Percentiles rank a stretch among this genome's conserved stretches.
phyloP scores from a whole-genome alignment of 75 land plant genomes.

The Adiantum capillusveneris region DNA sequence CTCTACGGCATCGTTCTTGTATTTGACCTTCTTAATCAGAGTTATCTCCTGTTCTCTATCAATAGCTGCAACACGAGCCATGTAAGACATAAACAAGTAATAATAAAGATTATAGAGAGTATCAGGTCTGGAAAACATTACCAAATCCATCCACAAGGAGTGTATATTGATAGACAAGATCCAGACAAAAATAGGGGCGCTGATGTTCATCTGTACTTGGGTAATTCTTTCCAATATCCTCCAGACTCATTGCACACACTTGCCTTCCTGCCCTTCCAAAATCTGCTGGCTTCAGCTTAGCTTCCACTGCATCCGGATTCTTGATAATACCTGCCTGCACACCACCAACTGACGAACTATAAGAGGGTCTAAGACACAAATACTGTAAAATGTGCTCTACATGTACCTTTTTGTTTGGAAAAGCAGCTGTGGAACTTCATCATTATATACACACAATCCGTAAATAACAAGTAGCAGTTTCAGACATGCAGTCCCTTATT shows the following conservation, averaged over 20 bases:
- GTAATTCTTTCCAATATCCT: slow-evolving; percentile 39
- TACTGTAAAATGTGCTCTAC: too few relatives aligned
- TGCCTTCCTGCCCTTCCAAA: slow-evolving; percentile 62
- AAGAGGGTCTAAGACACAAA: neutral
- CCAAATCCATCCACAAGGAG: slow-evolving; percentile 90
- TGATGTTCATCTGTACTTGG: slow-evolving; percentile 39
- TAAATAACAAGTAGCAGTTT: too few relatives aligned
- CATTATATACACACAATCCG: too few relatives aligned
- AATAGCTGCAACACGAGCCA: slow-evolving; percentile 24
- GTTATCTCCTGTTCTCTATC: slow-evolving; percentile 60
- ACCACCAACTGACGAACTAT: neutral
- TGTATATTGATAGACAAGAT: slow-evolving; percentile 68
- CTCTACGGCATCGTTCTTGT: slow-evolving; percentile 52
- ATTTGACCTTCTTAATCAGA: slow-evolving; percentile 75
- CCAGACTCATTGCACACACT: slow-evolving; percentile 44
- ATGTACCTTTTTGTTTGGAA: too few relatives aligned
- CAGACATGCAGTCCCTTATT: too few relatives aligned
- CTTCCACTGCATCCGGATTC: slow-evolving; percentile 28
- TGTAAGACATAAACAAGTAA: too few relatives aligned
- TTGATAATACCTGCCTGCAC: slow-evolving; percentile 58
- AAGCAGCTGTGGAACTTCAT: too few relatives aligned
- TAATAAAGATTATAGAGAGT: too few relatives aligned
- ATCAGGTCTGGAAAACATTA: slow-evolving; percentile 17
- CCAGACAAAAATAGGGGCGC: slow-evolving; percentile 85
- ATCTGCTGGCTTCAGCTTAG: slow-evolving; percentile 48